Percentiles rank a stretch among this genome's conserved stretches.
Conservation (phyloP, 805 yeast species). For the Nematodospora valgi region DNA sequence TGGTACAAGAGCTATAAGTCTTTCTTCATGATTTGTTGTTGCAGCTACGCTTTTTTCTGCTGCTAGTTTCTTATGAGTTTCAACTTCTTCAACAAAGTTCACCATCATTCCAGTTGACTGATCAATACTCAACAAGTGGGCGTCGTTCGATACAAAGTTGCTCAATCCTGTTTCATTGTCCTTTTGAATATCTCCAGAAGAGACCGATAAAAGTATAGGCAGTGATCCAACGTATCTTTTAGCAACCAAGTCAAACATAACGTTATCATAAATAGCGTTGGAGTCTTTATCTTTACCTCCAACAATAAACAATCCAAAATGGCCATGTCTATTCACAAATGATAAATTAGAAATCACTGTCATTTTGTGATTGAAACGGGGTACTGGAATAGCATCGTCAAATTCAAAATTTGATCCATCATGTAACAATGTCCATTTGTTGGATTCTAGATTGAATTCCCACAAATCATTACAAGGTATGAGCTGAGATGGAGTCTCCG, state of each 20-base stretch:
- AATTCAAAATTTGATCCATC: constrained; percentile 22
- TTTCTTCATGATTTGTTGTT: constrained; percentile 15
- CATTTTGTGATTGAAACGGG: constrained; percentile 55
- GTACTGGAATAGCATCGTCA: constrained; percentile 21
- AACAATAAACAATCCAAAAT: constrained; percentile 47
- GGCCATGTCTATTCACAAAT: constrained; percentile 35
- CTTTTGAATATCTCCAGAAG: constrained; percentile 12
- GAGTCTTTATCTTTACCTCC: constrained; percentile 49
- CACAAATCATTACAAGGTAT: constrained; percentile 63
- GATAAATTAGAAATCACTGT: constrained; percentile 37
- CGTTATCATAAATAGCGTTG: constrained; percentile 28
- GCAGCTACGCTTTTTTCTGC: not conserved
- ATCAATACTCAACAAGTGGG: constrained; percentile 24
- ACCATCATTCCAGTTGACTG: constrained; percentile 33
- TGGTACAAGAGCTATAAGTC: constrained; percentile 34
- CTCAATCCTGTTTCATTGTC: constrained; percentile 12
- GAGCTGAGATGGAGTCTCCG: constrained; percentile 20
- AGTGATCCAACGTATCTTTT: constrained; percentile 24
- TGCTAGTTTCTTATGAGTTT: constrained; percentile 6
- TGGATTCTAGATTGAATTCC: constrained; percentile 55
- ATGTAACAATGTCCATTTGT: constrained; percentile 52
- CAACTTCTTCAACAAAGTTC: constrained; percentile 23
- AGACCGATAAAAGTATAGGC: constrained; percentile 15
- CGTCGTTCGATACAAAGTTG: constrained; percentile 12
- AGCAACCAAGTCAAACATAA: constrained; percentile 45